phyloP scores from a whole-genome alignment of 169 alveolate genomes.

The Condylostoma magnum region DNA sequence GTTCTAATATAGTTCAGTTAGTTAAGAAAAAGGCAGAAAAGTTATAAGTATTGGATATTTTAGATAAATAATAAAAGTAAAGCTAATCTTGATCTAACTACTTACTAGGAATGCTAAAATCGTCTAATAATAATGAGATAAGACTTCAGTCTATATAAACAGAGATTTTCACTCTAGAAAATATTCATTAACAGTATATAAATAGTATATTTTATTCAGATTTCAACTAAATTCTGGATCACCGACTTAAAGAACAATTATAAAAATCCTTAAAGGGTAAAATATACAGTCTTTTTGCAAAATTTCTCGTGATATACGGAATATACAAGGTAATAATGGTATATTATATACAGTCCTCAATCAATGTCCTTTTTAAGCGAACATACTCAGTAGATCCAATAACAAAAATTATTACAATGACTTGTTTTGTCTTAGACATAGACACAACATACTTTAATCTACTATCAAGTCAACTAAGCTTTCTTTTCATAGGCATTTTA shows the following conservation, averaged over 20 bases:
- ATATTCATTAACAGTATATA: slow-evolving; percentile 9
- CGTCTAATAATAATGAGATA: no score
- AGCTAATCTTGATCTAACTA: no score
- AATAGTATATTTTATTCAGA: not conserved
- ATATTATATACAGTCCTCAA: no score
- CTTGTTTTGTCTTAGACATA: not conserved
- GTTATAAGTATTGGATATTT: no score
- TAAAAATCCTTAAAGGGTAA: slow-evolving; percentile 20
- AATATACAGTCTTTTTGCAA: slow-evolving; percentile 6
- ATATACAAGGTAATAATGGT: slow-evolving; percentile 13
- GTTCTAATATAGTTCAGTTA: not conserved
- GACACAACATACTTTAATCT: not conserved
- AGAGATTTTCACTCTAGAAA: not conserved
- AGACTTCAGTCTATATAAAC: no score
- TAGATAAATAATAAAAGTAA: not conserved
- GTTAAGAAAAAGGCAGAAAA: not conserved
- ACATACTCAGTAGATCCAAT: slow-evolving; percentile 26
- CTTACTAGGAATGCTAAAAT: no score
- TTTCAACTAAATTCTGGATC: not conserved
- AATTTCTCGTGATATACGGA: not conserved
- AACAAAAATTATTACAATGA: not conserved
- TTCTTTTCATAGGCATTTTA: slow-evolving; percentile 14
- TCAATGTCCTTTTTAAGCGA: not conserved
- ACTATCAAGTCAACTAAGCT: not conserved
- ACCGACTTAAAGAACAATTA: slow-evolving; percentile 7